Evolutionary conservation across 176 grass and related monocot genomes (phyloP), one percentile per base, ranked within the genome.

Genomic region (Zoysia pacifica): DNA sequence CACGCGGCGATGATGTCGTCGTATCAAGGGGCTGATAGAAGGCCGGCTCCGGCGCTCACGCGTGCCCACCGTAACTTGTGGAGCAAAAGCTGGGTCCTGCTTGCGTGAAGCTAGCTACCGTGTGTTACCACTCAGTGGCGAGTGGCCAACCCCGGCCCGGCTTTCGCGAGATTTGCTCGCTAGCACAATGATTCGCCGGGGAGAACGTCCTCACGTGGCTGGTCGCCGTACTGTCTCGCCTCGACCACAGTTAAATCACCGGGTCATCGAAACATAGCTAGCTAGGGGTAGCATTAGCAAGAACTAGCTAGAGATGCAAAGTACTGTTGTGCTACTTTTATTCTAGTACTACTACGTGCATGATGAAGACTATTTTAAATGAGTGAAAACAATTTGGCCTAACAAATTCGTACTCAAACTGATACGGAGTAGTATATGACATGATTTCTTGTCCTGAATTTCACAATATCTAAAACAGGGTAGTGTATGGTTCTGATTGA

Each of bases 61-160:
- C 79, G 75, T 55, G 82, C 76, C 65, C 69, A 74, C 88, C 88
- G 20, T 91, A 81, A 91, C 78, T 83, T 91, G 3, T 71, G 91
- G 82, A 93, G 75, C 73, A 66, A 91, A 93, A 88, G 42, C 88
- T 82, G 91, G 84, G 12, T 73, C 58, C 75, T 73, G 83, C 78
- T 61, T 79, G 71, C 3, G 12, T 7, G 36, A 5, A 59, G 14
- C 12, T 10, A 18, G 2, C 37, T 81, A 72, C 65, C n/a, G 59
- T 81, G 82, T 81, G 66, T 48, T 71, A 6, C 65, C 5, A 60
- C 72, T 85, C 72, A 77, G 77, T 85, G 50, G 48, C 69, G 28
- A 52, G 12, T 60, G 56, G 56, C 56, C 7, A 9, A 60, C 59
- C 18, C 0, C 0, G 14, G 4, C 36, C 72, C 49, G 73, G 36